Evolutionary conservation across 495 filamentous ascomycete genomes (phyloP), one percentile per base, ranked within the genome.

Genomic region (Glonium stellatum): DNA sequence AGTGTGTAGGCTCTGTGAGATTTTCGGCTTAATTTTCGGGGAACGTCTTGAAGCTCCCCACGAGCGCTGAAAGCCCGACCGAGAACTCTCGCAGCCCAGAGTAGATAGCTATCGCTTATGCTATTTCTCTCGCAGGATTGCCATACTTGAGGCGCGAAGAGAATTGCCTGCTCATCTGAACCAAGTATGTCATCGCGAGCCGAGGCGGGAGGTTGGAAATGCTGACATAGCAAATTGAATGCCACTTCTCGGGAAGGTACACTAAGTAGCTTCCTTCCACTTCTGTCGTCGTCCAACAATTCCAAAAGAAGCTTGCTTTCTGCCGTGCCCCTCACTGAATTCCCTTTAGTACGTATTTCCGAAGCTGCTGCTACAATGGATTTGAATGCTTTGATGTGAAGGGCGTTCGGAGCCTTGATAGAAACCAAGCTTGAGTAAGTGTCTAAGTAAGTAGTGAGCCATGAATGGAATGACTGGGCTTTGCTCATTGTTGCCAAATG

Each of bases 61-160:
- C 84, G 87, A 4, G 87, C 79, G 47, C 87, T 84, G 73, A 91
- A 97, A 0, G 89, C 85, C 64, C 89, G 82, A 19, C 93, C 93
- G 22, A 98, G 77, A 15, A 91, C 86, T 55, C 84, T 81, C 6
- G 86, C 90, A 41, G 87, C 87, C 93, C 93, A 98, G 4, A 88
- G 72, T 12, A 87, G 73, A 69, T 93, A 97, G 21, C 83, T 80
- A 27, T 77, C 74, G 46, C 85, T 86, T 34, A 85, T 77, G 10
- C 77, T 72, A 41, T 78, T 74, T 23, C 78, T 76, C 58, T 83
- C 80, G 63, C 90, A 87, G 22, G 84, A 90, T 64, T 87, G 82
- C 82, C 86, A 91, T 1, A 96, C 76, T 34, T 83, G 79, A 34
- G 83, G 73, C 23, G 82, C 80, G 63, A 83, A 86, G 1, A 69